Percentiles rank a stretch among this genome's conserved stretches.
Evolutionary conservation across 1,139 yeast species (phyloP).

Genomic region (Hanseniaspora uvarum): DNA sequence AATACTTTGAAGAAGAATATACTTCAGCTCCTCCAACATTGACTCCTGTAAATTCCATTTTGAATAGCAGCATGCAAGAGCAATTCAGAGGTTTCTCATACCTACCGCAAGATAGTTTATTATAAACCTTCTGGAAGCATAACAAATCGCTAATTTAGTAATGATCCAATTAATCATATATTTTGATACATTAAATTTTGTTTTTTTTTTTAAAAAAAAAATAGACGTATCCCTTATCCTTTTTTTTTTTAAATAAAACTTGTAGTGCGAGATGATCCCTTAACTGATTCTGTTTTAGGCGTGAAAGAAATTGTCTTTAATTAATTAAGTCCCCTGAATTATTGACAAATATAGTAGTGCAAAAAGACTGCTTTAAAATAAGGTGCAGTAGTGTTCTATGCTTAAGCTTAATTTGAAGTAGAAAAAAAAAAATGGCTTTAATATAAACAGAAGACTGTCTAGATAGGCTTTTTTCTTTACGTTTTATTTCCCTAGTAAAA

Average conservation of each 20-base stretch:
- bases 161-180: no score
- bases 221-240: neutral
- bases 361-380: neutral
- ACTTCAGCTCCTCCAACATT: slow-evolving; percentile 90
- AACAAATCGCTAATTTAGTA: no score
- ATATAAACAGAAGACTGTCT: neutral
- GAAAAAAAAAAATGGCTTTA: neutral
- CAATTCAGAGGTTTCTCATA: slow-evolving; percentile 95
- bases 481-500: neutral
- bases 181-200: no score
- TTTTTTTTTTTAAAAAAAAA: neutral
- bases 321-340: neutral
- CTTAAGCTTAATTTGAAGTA: neutral
- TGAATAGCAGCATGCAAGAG: slow-evolving; percentile 84
- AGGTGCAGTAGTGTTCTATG: neutral
- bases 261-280: no score
- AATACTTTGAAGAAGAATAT: slow-evolving; percentile 89
- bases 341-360: no score
- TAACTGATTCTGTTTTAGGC: no score
- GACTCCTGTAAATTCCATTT: slow-evolving; percentile 84
- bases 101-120: slow-evolving; percentile 48
- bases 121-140: neutral
- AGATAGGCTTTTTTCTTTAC: neutral
- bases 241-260: no score
- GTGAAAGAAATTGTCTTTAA: neutral